Percentiles rank a stretch among this genome's conserved stretches.
phyloP scores from a whole-genome alignment of 352 stramenopile species.

The Phytophthora quininea region DNA sequence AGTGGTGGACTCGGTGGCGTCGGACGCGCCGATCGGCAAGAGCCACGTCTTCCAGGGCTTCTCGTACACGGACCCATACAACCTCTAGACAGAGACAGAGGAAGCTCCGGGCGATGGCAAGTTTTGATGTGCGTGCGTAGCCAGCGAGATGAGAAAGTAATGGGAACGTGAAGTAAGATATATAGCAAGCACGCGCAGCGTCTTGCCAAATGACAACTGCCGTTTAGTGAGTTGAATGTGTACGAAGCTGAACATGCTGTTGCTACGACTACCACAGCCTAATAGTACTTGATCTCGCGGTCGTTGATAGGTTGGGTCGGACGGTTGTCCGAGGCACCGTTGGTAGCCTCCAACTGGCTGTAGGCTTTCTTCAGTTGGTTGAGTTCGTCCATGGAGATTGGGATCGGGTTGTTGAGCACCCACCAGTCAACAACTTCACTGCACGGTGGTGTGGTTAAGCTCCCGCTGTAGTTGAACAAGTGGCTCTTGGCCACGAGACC shows the following conservation, averaged over 20 bases:
- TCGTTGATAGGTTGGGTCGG: constrained; percentile 59
- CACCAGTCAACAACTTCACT: constrained; percentile 67
- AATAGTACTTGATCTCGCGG: constrained; percentile 58
- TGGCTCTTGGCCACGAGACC: constrained; percentile 55
- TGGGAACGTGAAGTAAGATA: constrained; percentile 40
- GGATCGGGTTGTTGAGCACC: constrained; percentile 63
- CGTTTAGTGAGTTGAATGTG: too few species aligned
- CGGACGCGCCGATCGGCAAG: constrained; percentile 61
- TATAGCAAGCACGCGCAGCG: constrained; percentile 28
- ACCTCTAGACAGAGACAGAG: constrained; percentile 42
- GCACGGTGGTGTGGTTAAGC: constrained; percentile 63
- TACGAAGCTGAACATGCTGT: neutral
- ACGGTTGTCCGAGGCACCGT: constrained; percentile 50
- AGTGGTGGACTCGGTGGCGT: constrained; percentile 71
- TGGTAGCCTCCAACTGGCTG: constrained; percentile 36
- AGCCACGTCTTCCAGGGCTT: constrained; percentile 80
- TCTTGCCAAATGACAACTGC: neutral
- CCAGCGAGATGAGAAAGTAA: constrained; percentile 12
- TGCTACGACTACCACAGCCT: neutral
- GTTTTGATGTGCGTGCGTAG: constrained; percentile 37
- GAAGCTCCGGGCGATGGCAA: constrained; percentile 2
- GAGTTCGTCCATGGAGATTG: constrained; percentile 46
- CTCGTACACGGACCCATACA: constrained; percentile 78
- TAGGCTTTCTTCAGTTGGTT: constrained; percentile 41
- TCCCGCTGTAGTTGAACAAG: constrained; percentile 71